Evolutionary conservation across 352 stramenopile genomes (phyloP), one percentile per base, ranked within the genome.

Genomic region (Phytopythium cucurbitacearum): DNA sequence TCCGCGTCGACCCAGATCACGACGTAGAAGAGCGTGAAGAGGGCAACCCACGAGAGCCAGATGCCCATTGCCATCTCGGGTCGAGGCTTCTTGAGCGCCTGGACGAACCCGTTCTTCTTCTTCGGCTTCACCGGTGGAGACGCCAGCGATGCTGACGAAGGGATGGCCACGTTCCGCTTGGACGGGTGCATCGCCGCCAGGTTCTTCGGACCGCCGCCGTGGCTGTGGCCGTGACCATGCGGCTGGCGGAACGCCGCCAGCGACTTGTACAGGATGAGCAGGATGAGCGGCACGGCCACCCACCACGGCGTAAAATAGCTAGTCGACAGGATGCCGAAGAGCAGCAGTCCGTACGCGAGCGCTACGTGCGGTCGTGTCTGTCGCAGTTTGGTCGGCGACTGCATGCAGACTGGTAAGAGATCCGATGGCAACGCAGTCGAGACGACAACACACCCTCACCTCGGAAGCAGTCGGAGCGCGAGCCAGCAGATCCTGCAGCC

Each of bases 231-330:
- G 49, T 80, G 71, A 1, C 53, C 39, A 56, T 72, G 55, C 7
- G 50, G 60, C n/a, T 71, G 67, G 4, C 62, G 71, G 40, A 86
- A 86, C 1, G 61, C 63, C 7, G 63, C 59, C 9, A 89, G 52
- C 4, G 70, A 87, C 16, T 80, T 78, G 42, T 56, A 64, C 10
- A 89, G 51, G 16, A 85, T 48, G 9, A 88, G 35, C 5, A 74
- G 46, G 38, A 93, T 85, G 13, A 91, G 53, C 5, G 79, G 80
- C 35, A 89, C 28, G 0, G 77, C 64, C 3, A 91, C 50, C 64
- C 79, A 93, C 77, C 78, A 93, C 16, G 80, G 71, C n/a, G 87
- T 51, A 47, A 67, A 80, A 44, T 89, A 87, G 37, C 69, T 85
- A 3, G 76, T 86, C 8, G 65, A 62, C 11, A 93, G 45, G 51